A percentile compares a stretch with the other conserved stretches of the same genome.
Evolutionary conservation across 192 early-diverging fungal genomes (phyloP).

Genomic region (Spinellus fusiger): DNA sequence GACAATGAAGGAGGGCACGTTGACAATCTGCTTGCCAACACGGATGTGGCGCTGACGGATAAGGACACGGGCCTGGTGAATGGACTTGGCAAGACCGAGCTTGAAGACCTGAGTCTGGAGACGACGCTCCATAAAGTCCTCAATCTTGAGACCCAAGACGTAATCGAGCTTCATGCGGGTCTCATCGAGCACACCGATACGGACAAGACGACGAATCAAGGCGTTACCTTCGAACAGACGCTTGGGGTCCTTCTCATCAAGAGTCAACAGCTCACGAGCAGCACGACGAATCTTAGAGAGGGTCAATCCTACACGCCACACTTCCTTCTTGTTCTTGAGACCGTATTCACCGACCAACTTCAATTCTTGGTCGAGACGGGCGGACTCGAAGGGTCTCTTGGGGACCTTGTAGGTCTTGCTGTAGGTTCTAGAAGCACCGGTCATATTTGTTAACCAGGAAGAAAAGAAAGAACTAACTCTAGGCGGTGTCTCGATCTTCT

Average conservation of each 20-base stretch:
- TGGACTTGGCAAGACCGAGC: conserved; percentile 94
- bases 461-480: conserved; percentile 13
- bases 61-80: conserved; percentile 98
- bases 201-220: conserved; percentile 96
- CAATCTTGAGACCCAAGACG: conserved; percentile 93
- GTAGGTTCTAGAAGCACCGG: conserved; percentile 31
- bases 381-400: conserved; percentile 94
- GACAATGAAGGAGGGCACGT: conserved; percentile 95
- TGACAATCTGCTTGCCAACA: conserved; percentile 96
- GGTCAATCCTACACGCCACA: conserved; percentile 94
- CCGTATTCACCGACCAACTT: conserved; percentile 97
- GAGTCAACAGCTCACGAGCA: conserved; percentile 97
- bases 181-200: conserved; percentile 97
- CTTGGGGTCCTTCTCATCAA: conserved; percentile 93
- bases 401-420: conserved; percentile 94
- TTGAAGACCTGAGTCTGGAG: conserved; percentile 99
- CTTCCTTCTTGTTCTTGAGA: conserved; percentile 98
- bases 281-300: conserved; percentile 99
- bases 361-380: conserved; percentile 92
- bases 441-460: conserved; percentile 17
- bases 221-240: conserved; percentile 99
- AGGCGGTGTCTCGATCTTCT: neutral
- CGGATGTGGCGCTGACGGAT: conserved; percentile 98
- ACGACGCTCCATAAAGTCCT: conserved; percentile 98
- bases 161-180: conserved; percentile 98